Base-by-base conservation (phyloP, 805 yeast genomes). In the Cyberlindnera meyerae region DNA sequence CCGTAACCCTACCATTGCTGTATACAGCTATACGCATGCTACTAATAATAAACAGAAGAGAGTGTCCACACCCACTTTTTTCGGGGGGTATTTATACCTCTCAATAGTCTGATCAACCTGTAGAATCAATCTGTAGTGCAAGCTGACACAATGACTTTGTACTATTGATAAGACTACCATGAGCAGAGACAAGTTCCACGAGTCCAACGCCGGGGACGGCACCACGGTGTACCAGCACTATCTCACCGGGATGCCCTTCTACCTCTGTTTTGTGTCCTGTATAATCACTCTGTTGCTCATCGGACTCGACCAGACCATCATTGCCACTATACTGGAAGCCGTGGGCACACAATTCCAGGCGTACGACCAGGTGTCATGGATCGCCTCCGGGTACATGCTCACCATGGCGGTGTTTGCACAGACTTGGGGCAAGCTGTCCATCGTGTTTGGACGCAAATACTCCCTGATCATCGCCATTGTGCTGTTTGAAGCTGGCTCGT, bases 281-380 rank as follows among this genome's bases (percentile, higher is more conserved):
- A 43, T 48, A 5, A 29, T 53, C 22, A 46, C 54, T 11, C n/a
- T 35, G 20, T 35, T 35, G 21, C 37, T 62, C 14, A 57, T 65
- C 12, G 80, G 82, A 0, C 54, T 78, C 28, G 83, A 78, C 53
- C 77, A 73, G 44, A 75, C 80, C 13, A 77, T 78, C 40, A 71
- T 71, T 3, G 48, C 71, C 6, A 70, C 82, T 2, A 58, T 75
- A 11, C 57, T 77, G 33, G 65, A 73, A 12, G 60, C 57, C 1
- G 73, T 78, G 4, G 73, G 78, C 4, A 57, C 61, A 34, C 59
- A 73, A 40, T 77, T 78, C 48, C 45, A 65, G n/a, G 62, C 65
- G 8, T 77, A 73, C 45, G 65, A 70, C 8, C 65, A 73, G 40
- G 62, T 76, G 6, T 77, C 78, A 4, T 78, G 85, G 84, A 51